Evolutionary conservation across 176 grass and related monocot genomes (phyloP).

Genomic region (Puccinellia tenuiflora): DNA sequence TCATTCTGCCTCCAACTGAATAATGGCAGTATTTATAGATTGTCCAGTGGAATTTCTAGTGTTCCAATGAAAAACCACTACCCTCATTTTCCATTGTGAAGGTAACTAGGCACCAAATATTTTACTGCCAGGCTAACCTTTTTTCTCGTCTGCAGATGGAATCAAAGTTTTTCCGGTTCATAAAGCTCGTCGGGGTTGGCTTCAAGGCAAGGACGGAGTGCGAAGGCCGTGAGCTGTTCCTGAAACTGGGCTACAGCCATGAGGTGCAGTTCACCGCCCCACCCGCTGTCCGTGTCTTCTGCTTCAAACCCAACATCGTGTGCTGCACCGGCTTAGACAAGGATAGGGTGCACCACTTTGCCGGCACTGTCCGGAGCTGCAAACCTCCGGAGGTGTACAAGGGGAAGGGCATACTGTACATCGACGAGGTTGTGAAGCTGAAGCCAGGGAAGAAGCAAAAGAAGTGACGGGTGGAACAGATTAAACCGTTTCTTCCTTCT

Average conservation of each 20-base stretch:
- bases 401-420: conserved; percentile 63
- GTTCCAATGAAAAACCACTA: not conserved
- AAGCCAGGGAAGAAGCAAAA: conserved; percentile 66
- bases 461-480: conserved; percentile 21
- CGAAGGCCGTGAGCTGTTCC: conserved; percentile 62
- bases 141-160: not conserved
- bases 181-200: conserved; percentile 10
- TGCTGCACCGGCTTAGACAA: conserved; percentile 71
- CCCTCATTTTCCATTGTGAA: not conserved
- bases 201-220: conserved; percentile 1
- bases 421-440: conserved; percentile 60
- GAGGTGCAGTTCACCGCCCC: conserved; percentile 67
- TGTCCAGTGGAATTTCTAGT: not conserved
- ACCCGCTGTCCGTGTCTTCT: conserved; percentile 67
- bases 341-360: conserved; percentile 67
- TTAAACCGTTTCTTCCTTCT: not conserved
- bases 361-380: conserved; percentile 49
- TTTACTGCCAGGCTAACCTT: not conserved
- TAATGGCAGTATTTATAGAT: not conserved
- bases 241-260: conserved; percentile 74
- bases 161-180: conserved; percentile 1
- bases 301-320: conserved; percentile 72
- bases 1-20: not conserved
- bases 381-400: conserved; percentile 85
- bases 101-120: not conserved